Conservation (phyloP, 2,329 filamentous ascomycete species). For the Aaosphaeria arxii region DNA sequence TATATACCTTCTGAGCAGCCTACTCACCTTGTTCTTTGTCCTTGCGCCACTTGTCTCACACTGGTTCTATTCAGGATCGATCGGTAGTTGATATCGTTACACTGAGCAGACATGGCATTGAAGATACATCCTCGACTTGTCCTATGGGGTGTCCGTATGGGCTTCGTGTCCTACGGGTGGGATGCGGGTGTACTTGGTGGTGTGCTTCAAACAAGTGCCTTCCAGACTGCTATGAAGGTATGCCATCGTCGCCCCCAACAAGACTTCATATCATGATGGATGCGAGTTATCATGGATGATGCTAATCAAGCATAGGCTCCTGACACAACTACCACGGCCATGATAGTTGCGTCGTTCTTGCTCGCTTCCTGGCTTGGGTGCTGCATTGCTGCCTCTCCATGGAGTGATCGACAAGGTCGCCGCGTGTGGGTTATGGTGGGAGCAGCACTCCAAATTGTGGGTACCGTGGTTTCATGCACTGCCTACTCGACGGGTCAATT, state of each 20-base stretch:
- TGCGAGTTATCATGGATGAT: no score
- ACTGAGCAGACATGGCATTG: slow-evolving; percentile 1
- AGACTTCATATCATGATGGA: no score
- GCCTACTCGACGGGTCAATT: slow-evolving; percentile 26
- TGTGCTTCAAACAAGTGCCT: slow-evolving; percentile 23
- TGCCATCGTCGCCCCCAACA: no score
- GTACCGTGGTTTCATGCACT: slow-evolving; percentile 25
- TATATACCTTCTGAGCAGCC: no score
- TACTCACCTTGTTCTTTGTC: no score
- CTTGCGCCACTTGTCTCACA: no score
- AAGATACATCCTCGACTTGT: slow-evolving; percentile 7
- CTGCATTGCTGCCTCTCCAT: slow-evolving; percentile 17
- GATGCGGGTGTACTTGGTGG: slow-evolving; percentile 36
- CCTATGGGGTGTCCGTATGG: slow-evolving; percentile 17
- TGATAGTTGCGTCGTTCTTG: slow-evolving; percentile 28
- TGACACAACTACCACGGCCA: slow-evolving; percentile 20
- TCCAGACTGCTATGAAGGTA: slow-evolving; percentile 30
- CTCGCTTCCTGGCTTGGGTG: slow-evolving; percentile 30
- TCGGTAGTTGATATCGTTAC: no score
- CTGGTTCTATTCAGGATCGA: no score
- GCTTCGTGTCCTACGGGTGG: slow-evolving; percentile 35
- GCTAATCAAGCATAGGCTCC: slow-evolving; percentile 9
- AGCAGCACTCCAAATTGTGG: slow-evolving; percentile 22
- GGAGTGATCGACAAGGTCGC: slow-evolving; percentile 20
- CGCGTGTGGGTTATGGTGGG: slow-evolving; percentile 24